Evolutionary conservation across 345 rosid genomes (phyloP).

Genomic region (Brassica nigra): DNA sequence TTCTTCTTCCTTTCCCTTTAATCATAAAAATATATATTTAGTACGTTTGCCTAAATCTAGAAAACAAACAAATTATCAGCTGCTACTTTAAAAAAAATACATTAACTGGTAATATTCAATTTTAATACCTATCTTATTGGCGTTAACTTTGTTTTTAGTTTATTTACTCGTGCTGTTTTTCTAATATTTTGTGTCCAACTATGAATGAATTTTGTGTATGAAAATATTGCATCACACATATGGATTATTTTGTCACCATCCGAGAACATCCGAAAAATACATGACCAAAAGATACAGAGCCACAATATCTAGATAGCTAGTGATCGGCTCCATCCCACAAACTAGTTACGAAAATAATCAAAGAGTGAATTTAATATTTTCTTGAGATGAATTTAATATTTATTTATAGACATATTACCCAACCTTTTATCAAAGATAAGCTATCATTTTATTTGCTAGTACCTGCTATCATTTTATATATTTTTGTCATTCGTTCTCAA

Average conservation of each 20-base stretch:
- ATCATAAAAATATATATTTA: no score
- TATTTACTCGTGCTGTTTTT: neutral
- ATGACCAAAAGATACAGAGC: neutral
- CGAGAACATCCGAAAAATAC: neutral
- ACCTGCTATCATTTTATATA: neutral
- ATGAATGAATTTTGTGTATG: neutral
- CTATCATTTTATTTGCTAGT: neutral
- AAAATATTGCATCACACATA: no score
- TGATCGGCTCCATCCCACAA: neutral
- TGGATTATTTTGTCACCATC: no score
- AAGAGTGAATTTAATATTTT: no score
- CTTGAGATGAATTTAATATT: no score
- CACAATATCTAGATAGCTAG: neutral
- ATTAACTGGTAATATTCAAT: no score
- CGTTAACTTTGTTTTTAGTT: no score
- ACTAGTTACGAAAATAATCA: neutral
- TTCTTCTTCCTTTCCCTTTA: no score
- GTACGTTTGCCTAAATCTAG: no score
- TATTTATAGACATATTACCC: neutral
- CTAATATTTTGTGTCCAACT: neutral
- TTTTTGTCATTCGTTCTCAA: neutral
- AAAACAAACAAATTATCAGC: no score
- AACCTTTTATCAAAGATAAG: neutral
- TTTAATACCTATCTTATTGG: no score
- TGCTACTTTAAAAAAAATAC: no score